phyloP scores from a whole-genome alignment of 305 asterid species.

The Fraxinus platypoda region DNA sequence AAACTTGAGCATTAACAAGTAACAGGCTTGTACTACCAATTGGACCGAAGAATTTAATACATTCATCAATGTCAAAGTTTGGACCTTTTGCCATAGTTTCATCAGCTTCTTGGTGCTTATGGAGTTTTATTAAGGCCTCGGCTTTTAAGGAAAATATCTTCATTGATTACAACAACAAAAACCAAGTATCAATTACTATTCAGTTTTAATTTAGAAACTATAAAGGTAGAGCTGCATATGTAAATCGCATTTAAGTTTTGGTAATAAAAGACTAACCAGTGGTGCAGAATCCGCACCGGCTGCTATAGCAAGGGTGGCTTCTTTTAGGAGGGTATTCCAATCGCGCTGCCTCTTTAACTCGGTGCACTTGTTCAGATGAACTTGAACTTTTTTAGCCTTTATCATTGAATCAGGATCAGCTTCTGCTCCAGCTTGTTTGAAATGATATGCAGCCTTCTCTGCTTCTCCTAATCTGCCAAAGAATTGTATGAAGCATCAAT shows the following conservation, averaged over 20 bases:
- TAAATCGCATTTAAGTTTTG: not conserved
- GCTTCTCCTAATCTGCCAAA: constrained; percentile 75
- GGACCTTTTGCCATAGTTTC: constrained; percentile 62
- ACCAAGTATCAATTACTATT: not conserved
- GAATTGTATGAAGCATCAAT: not conserved
- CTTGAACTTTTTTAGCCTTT: constrained; percentile 54
- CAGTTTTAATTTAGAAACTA: not conserved
- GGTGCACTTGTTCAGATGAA: constrained; percentile 58
- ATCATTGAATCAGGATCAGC: constrained; percentile 77
- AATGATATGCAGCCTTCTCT: constrained; percentile 72
- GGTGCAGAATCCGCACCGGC: constrained; percentile 97
- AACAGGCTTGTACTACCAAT: constrained; percentile 55
- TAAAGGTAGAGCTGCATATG: not conserved
- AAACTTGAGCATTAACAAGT: constrained; percentile 61
- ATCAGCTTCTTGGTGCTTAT: constrained; percentile 75
- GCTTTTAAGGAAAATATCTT: constrained; percentile 80
- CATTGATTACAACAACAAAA: constrained; percentile 3
- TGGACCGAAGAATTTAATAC: constrained; percentile 74
- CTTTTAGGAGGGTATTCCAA: constrained; percentile 62
- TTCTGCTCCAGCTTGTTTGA: constrained; percentile 82
- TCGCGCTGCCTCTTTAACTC: constrained; percentile 70
- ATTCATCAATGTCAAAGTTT: constrained; percentile 56
- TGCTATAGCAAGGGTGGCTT: constrained; percentile 48
- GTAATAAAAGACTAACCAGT: constrained; percentile 40
- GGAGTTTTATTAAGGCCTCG: constrained; percentile 75